Evolutionary conservation across 805 yeast species (phyloP), one percentile per base, ranked within the genome.

Genomic region (Dipodascopsis tothii): DNA sequence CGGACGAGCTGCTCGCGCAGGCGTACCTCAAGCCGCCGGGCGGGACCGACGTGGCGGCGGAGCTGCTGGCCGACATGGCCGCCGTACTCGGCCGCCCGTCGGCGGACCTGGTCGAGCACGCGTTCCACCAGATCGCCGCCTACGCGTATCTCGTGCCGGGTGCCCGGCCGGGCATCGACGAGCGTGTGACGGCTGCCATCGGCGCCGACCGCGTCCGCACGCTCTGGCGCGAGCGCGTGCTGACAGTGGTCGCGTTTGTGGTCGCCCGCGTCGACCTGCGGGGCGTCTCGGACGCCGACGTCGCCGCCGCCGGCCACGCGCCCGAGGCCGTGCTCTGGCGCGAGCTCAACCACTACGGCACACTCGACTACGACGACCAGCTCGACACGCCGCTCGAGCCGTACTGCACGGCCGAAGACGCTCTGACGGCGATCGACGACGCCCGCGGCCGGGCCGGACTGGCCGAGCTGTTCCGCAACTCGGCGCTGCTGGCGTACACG

Each of bases 401-500:
- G 9, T 25, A 25, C 30, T 25, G 30, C 30, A 9, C 30, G 9
- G 30, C 14, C 14, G 9, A 9, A 14, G 30, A 25, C 11, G 30
- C 14, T 14, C 14, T 25, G 9, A 14, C 30, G 14, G 30, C 30
- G 14, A 25, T 14, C 14, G 30, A 25, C 14, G 14, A 14, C 9
- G 14, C 14, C 14, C 30, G 30, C 30, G 9, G 11, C 14, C 9
- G 9, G 14, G 14, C 14, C 14, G 30, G 30, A 25, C 9, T 25
- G 9, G 30, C 11, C 11, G 30, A 25, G 30, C 30, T 25, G 30
- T 25, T 25, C 14, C 11, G 9, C 9, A 25, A 25, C 14, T 25
- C 30, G 21, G 42, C 19, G 5, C 36, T 19, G 9, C 34, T 17
- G 2, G 45, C 21, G 4, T 44, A 37, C 35, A 32, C 43, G 16